Base-by-base conservation (phyloP, 108 stramenopile species). In the Cylindrotheca closterium region DNA sequence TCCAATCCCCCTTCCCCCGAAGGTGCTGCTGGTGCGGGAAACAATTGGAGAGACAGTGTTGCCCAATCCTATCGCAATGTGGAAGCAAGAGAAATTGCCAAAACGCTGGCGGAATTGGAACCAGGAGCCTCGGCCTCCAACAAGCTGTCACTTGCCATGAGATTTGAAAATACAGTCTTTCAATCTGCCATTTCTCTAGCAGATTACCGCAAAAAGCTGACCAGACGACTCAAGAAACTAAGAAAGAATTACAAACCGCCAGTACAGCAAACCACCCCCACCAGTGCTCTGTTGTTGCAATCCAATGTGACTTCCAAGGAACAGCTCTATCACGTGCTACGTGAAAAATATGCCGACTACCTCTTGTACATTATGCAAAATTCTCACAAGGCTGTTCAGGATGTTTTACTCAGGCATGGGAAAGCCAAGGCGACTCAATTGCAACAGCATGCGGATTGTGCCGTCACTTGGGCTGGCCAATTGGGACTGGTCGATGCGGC, bases 101-200 rank as follows among this genome's bases (percentile, higher is more conserved):
- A 81, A 48, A 83, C 80, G 3, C 54, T 93, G 32, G 91, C 91
- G 21, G 47, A 65, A 25, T 61, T 89, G 60, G 91, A 89, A 72
- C 86, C 86, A 10, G 80, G 80, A 21, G 88, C 84, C 8, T 82
- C 86, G 5, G 60, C 84, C 19, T 63, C 75, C 23, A 87, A 84
- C 55, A 92, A 92, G 71, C 73, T 81, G 2, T 78, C 79, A 73
- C 62, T 92, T 47, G 87, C 91, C 24, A 85, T 79, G 80, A 67
- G 72, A 42, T 92, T 92, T 63, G 91, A 92, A 75, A 86, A 87
- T 37, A 60, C 69, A 4, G 86, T 89, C 21, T 92, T 92, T 74
- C 80, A 83, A 62, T 47, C 73, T 7, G 84, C 85, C 5, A 48
- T 25, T 24, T 70, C 72, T 26, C 55, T 89, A 30, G 82, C 75